Evolutionary conservation across 2,329 filamentous ascomycete species (phyloP).

Genomic region (Cladosporium austrohemisphaericum): DNA sequence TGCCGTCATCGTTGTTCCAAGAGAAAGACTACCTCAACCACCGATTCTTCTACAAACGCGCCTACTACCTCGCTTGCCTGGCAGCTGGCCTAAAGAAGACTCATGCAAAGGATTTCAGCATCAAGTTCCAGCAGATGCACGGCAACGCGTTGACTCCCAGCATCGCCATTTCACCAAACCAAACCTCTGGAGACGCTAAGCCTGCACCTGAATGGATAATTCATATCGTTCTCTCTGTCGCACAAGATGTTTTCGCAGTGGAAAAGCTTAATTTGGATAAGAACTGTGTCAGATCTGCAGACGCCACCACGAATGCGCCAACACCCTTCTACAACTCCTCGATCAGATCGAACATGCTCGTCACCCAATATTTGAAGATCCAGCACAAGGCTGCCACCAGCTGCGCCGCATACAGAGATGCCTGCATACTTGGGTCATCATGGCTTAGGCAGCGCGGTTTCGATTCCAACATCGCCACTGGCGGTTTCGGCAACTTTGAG

Average conservation of each 20-base stretch:
- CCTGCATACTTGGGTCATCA: conserved; percentile 77
- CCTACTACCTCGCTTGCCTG: conserved; percentile 84
- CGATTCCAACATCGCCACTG: conserved; percentile 61
- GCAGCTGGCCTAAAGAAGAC: conserved; percentile 64
- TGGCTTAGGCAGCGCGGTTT: conserved; percentile 91
- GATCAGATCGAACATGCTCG: conserved; percentile 71
- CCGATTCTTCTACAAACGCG: conserved; percentile 90
- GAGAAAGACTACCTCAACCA: conserved; percentile 93
- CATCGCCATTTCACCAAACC: conserved; percentile 44
- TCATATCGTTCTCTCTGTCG: conserved; percentile 71
- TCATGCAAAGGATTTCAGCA: conserved; percentile 56
- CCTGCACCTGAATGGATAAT: conserved; percentile 54
- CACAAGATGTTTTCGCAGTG: conserved; percentile 64
- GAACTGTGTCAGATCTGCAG: conserved; percentile 63
- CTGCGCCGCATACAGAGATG: conserved; percentile 72
- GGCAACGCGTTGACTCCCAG: conserved; percentile 62
- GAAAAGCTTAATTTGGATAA: conserved; percentile 67
- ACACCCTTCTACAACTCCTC: conserved; percentile 90
- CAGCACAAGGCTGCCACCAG: conserved; percentile 66
- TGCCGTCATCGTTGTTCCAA: conserved; percentile 76
- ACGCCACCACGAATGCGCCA: conserved; percentile 41
- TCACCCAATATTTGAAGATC: conserved; percentile 70
- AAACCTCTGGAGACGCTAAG: conserved; percentile 19
- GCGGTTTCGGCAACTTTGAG: conserved; percentile 91
- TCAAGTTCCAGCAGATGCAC: conserved; percentile 29